These are phyloP conservation scores for Erythrophleum ivorense DNA, from an alignment of 331 rosid genomes.

Conservation along the genomic window DNA sequence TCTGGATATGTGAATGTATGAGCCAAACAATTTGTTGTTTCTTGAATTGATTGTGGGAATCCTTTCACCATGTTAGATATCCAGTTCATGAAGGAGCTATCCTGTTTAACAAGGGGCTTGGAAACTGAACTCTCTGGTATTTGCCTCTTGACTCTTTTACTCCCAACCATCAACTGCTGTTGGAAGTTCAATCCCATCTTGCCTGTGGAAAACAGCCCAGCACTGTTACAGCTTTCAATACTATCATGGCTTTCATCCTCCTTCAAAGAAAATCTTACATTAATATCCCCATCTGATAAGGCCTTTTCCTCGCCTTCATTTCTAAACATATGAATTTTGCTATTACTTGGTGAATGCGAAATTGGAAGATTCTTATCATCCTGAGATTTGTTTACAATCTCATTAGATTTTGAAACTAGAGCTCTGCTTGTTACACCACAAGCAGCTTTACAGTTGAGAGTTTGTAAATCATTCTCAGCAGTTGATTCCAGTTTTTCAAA, in stretches of 20 bases:
- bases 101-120: slow-evolving; percentile 55
- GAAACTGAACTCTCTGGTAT: slow-evolving; percentile 51
- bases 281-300: slow-evolving; percentile 53
- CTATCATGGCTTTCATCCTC: slow-evolving; percentile 77
- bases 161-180: slow-evolving; percentile 58
- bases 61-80: slow-evolving; percentile 85
- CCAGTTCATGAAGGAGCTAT: slow-evolving; percentile 92
- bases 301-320: slow-evolving; percentile 81
- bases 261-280: slow-evolving; percentile 52
- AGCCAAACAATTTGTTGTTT: slow-evolving; percentile 51
- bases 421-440: slow-evolving; percentile 41
- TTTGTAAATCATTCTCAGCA: slow-evolving; percentile 72
- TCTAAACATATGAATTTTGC: slow-evolving; percentile 44
- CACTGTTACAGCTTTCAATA: slow-evolving; percentile 85
- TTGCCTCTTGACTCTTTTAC: slow-evolving; percentile 64
- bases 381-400: slow-evolving; percentile 44
- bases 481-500: slow-evolving; percentile 59
- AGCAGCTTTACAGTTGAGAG: slow-evolving; percentile 37
- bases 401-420: slow-evolving; percentile 32
- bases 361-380: slow-evolving; percentile 45
- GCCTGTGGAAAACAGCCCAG: slow-evolving; percentile 49
- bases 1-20: slow-evolving; percentile 48
- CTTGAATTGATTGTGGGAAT: slow-evolving; percentile 55
- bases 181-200: slow-evolving; percentile 62
- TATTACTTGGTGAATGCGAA: slow-evolving; percentile 53